Evolutionary conservation across 768 basidiomycete species (phyloP).

Genomic region (Tylopilus rubrobrunneus): DNA sequence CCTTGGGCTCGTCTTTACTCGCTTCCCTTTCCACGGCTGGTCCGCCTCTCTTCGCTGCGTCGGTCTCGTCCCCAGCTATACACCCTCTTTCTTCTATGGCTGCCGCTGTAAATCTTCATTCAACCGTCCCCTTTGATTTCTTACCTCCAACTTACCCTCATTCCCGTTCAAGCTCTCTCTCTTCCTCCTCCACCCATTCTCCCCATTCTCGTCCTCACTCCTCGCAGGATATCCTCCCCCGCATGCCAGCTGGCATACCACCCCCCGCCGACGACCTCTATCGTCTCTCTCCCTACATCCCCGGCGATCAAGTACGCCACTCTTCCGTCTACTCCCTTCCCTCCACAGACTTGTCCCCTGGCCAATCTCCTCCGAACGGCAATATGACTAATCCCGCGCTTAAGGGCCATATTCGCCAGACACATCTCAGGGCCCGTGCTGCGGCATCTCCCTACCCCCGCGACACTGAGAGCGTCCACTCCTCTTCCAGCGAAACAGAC

Average conservation of each 20-base stretch:
- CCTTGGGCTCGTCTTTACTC: constrained; percentile 17
- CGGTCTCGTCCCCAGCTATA: constrained; percentile 28
- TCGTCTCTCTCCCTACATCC: constrained; percentile 53
- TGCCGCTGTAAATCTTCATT: constrained; percentile 70
- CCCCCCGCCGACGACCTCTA: constrained; percentile 62
- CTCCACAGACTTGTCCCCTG: constrained; percentile 40
- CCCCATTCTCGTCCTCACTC: constrained; percentile 76
- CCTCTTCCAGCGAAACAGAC: constrained; percentile 86
- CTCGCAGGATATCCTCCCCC: constrained; percentile 59
- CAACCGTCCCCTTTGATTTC: constrained; percentile 68
- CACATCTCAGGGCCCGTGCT: constrained; percentile 75
- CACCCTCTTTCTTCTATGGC: constrained; percentile 54
- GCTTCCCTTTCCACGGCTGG: constrained; percentile 45
- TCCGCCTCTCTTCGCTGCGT: constrained; percentile 41
- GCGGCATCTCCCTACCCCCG: constrained; percentile 84
- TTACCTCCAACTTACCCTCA: constrained; percentile 58
- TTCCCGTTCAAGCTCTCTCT: constrained; percentile 76
- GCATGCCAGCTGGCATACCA: constrained; percentile 49
- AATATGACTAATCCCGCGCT: constrained; percentile 71
- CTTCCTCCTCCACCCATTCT: constrained; percentile 62
- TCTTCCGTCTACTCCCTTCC: constrained; percentile 41
- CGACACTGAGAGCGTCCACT: constrained; percentile 82
- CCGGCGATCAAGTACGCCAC: constrained; percentile 42
- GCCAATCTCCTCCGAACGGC: constrained; percentile 71
- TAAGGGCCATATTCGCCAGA: constrained; percentile 72